Base-by-base conservation (phyloP, 2,329 filamentous ascomycete species). In the Laburnicola sp. region DNA sequence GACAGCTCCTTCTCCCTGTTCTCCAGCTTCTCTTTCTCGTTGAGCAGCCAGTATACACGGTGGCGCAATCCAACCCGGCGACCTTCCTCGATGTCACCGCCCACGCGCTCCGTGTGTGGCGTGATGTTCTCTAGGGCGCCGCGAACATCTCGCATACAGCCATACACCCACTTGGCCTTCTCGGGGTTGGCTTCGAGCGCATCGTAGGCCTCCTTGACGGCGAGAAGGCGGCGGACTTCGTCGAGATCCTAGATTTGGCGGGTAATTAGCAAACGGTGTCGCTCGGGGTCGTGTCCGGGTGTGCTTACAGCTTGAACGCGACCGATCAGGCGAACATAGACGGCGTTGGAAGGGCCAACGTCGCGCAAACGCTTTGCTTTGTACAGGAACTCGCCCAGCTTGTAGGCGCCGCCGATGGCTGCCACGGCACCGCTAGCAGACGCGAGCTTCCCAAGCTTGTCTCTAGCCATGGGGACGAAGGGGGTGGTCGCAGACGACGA, bases 21-120 rank as follows among this genome's bases (percentile, higher is more conserved):
- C 56, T 70, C 64, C 51, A 73, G 57, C 62, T 73, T 74, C 58
- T 73, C 69, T 62, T 71, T 68, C 55, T 73, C 70, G 63, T 69
- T 71, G 51, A 74, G 51, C 41, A 73, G 60, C 71, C 71, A 74
- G 59, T 66, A 65, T 30, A 74, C 53, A 27, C 71, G 63, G 57
- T 72, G 68, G 37, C 68, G 57, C 25, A 73, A 42, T n/a, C 70
- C 69, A 28, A 74, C 56, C n/a, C 69, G 59, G 38, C 66, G 64
- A 25, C 71, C 70, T 7, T 63, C 64, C 25, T 71, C 63, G 40
- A 70, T 50, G 47, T 74, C 71, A 27, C 62, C 51, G 38, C 50
- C 64, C 16, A 74, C 71, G 43, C 69, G 66, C 53, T 71, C 65
- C 2, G 69, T 72, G 51, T 69, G 67, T 21, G 67, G 69, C 27